A percentile compares a stretch with the other conserved stretches of the same genome.
phyloP scores from a whole-genome alignment of 148 eudicot species.

The Pharnaceum exiguum region DNA sequence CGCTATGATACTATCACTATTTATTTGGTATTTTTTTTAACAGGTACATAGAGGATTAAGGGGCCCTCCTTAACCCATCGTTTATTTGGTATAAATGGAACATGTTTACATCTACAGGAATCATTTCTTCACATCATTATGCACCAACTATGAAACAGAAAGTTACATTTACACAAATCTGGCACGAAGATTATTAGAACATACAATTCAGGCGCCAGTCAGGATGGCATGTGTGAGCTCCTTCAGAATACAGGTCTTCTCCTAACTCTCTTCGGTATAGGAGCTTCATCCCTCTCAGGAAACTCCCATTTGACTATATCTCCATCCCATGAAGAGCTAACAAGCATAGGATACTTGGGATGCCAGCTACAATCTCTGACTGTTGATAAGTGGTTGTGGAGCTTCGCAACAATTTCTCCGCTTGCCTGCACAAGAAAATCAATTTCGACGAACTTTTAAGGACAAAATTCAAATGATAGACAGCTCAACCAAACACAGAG shows the following conservation, averaged over 20 bases:
- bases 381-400: constrained; percentile 43
- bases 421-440: constrained; percentile 36
- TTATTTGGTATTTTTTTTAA: too few species aligned
- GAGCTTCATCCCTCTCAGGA: constrained; percentile 30
- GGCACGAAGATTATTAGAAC: too few species aligned
- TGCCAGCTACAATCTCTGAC: constrained; percentile 82
- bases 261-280: constrained; percentile 16
- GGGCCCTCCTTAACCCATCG: too few species aligned
- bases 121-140: too few species aligned
- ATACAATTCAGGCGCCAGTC: neutral
- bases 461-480: neutral
- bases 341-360: constrained; percentile 51
- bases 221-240: neutral
- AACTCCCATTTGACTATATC: constrained; percentile 47
- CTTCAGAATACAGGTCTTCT: constrained; percentile 16
- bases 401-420: constrained; percentile 50
- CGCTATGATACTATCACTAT: too few species aligned
- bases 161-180: too few species aligned
- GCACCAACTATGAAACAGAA: too few species aligned
- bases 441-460: neutral
- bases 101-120: too few species aligned
- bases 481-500: too few species aligned
- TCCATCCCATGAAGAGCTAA: constrained; percentile 82
- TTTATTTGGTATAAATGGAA: too few species aligned
- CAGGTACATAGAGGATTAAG: too few species aligned